These are phyloP conservation scores for Pythium phragmitis DNA, from an alignment of 352 stramenopile genomes.

Conservation along the genomic window DNA sequence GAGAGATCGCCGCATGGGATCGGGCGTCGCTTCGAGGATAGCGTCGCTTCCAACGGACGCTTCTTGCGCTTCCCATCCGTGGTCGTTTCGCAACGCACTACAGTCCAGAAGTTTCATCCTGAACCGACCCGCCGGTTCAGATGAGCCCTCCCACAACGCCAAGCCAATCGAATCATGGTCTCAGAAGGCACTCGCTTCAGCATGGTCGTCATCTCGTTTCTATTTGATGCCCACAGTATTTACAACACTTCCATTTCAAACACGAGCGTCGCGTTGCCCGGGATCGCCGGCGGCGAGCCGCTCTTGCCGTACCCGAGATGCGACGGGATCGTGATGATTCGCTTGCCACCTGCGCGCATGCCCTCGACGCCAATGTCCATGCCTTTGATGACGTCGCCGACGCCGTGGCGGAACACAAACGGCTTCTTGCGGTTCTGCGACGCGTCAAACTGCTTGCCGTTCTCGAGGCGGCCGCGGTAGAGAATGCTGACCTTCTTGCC, in stretches of 20 bases:
- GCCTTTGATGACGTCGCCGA: constrained; percentile 93
- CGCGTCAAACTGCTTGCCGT: constrained; percentile 86
- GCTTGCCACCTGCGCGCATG: constrained; percentile 88
- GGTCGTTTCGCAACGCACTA: constrained; percentile 10
- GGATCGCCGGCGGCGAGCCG: constrained; percentile 81
- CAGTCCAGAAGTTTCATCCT: constrained; percentile 2
- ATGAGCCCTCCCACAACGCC: neutral
- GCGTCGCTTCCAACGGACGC: constrained; percentile 17
- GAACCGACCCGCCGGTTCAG: neutral
- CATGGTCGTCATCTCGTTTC: constrained; percentile 3
- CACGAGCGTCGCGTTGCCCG: constrained; percentile 91
- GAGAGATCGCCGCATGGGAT: neutral
- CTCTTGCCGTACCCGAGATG: constrained; percentile 93
- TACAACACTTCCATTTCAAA: constrained; percentile 94
- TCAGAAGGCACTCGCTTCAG: neutral
- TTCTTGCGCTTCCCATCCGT: neutral
- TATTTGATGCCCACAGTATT: constrained; percentile 28
- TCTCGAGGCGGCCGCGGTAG: constrained; percentile 77
- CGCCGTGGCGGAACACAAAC: constrained; percentile 82
- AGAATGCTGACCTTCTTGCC: constrained; percentile 81
- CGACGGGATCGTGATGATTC: constrained; percentile 90
- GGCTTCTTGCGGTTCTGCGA: constrained; percentile 80
- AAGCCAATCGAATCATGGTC: neutral
- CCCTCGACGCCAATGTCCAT: constrained; percentile 95
- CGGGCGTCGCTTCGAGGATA: constrained; percentile 9